These are phyloP conservation scores for Botrytis sinoallii DNA, from an alignment of 2,329 filamentous ascomycete species.

Conservation along the genomic window DNA sequence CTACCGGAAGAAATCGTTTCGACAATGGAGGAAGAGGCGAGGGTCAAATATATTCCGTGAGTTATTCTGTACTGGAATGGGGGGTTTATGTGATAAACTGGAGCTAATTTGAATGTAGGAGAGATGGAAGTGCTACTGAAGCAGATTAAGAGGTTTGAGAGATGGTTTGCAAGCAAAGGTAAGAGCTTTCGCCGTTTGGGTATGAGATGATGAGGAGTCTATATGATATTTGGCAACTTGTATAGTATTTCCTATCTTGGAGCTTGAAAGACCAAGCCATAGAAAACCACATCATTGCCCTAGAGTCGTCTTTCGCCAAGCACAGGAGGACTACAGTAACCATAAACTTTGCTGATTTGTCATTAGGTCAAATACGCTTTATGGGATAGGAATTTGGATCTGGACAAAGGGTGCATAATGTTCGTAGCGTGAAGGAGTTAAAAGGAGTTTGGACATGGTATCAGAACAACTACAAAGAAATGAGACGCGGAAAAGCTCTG, in stretches of 20 bases:
- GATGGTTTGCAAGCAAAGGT: slow-evolving; percentile 1
- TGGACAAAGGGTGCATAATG: not conserved
- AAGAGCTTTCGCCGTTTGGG: not conserved
- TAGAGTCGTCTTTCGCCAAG: slow-evolving; percentile 52
- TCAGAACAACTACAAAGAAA: not conserved
- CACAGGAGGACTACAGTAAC: not conserved
- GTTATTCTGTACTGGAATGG: slow-evolving; percentile 36
- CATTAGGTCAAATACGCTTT: not conserved
- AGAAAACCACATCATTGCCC: slow-evolving; percentile 77
- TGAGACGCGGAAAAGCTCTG: not conserved
- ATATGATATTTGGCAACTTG: slow-evolving; percentile 84
- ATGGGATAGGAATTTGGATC: slow-evolving; percentile 4
- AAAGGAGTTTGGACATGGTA: slow-evolving; percentile 1
- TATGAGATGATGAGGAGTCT: slow-evolving; percentile 4
- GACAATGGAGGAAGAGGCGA: slow-evolving; percentile 59
- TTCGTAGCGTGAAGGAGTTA: slow-evolving; percentile 1
- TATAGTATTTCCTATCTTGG: slow-evolving; percentile 99
- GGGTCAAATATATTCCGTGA: slow-evolving; percentile 64
- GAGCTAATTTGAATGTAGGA: slow-evolving; percentile 40
- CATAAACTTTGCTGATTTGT: not conserved
- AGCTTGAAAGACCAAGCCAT: slow-evolving; percentile 61
- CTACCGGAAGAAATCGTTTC: slow-evolving; percentile 63
- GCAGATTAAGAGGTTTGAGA: slow-evolving; percentile 27
- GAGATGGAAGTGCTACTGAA: slow-evolving; percentile 52
- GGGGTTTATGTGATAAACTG: not conserved